A percentile compares a stretch with the other conserved stretches of the same genome.
These are phyloP conservation scores for Boletus insuetus DNA, from an alignment of 768 basidiomycete genomes.

Conservation along the genomic window DNA sequence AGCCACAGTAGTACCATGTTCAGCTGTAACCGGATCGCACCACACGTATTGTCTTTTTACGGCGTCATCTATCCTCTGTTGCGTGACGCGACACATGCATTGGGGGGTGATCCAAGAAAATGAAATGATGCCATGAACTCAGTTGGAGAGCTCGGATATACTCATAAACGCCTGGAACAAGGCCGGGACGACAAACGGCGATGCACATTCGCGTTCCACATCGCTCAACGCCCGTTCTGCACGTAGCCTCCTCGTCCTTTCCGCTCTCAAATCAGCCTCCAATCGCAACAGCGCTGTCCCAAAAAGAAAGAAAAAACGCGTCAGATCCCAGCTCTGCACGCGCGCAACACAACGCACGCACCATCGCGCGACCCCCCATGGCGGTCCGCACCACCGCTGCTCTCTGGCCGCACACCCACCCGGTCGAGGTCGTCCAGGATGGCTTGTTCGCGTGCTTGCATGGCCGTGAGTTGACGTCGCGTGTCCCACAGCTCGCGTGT, in stretches of 20 bases:
- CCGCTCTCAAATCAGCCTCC: constrained; percentile 36
- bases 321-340: not conserved
- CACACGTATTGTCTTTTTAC: constrained; percentile 6
- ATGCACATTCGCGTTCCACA: constrained; percentile 46
- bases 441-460: constrained; percentile 23
- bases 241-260: constrained; percentile 37
- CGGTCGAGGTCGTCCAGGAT: constrained; percentile 22
- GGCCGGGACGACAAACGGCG: constrained; percentile 57
- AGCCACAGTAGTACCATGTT: constrained; percentile 1
- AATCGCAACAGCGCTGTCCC: constrained; percentile 22
- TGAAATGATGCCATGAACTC: not conserved
- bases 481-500: constrained; percentile 30
- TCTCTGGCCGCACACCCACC: constrained; percentile 9
- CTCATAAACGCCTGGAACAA: constrained; percentile 51
- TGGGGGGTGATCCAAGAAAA: not conserved
- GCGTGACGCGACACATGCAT: not conserved
- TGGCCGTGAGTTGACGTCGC: constrained; percentile 20
- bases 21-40: constrained; percentile 11
- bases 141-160: constrained; percentile 45
- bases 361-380: constrained; percentile 11
- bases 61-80: constrained; percentile 6
- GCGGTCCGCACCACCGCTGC: not conserved
- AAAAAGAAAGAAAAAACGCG: not conserved
- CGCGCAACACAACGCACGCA: not conserved
- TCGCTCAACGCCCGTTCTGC: constrained; percentile 46